These are phyloP conservation scores for Yarrowia porcina DNA, from an alignment of 805 yeast species.

Conservation along the genomic window DNA sequence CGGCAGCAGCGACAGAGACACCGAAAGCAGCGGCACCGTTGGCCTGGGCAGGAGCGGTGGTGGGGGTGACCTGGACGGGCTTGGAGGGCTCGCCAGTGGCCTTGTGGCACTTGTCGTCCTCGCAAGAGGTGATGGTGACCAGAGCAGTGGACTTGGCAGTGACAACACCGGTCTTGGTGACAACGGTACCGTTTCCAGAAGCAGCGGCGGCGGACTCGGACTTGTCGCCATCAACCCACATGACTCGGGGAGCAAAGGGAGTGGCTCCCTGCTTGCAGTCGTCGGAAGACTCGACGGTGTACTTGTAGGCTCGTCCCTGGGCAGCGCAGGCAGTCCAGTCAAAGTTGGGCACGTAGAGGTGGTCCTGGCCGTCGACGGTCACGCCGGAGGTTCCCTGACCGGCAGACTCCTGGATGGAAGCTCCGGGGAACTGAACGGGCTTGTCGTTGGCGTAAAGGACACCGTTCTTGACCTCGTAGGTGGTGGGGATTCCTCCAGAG, in stretches of 20 bases:
- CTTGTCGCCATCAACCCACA: neutral
- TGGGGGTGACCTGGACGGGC: constrained; percentile 8
- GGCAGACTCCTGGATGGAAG: neutral
- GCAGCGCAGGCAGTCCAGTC: constrained; percentile 7
- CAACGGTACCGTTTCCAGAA: neutral
- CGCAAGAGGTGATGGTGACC: constrained; percentile 21
- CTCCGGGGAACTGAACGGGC: neutral
- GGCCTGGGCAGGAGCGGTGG: constrained; percentile 14
- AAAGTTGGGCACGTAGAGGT: neutral
- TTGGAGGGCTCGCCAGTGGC: constrained; percentile 4
- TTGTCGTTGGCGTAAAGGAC: constrained; percentile 23
- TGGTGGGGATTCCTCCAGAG: neutral
- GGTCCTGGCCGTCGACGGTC: neutral
- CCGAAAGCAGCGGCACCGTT: constrained; percentile 21
- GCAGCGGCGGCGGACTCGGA: neutral
- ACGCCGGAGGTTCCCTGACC: neutral
- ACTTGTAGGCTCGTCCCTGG: constrained; percentile 9
- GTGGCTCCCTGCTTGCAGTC: constrained; percentile 7
- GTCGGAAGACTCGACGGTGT: constrained; percentile 1
- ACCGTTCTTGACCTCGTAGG: constrained; percentile 13
- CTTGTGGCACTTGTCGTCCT: constrained; percentile 22
- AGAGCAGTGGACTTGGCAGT: constrained; percentile 7
- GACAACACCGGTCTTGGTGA: constrained; percentile 18
- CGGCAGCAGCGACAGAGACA: constrained; percentile 14
- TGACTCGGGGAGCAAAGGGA: constrained; percentile 5